Base-by-base conservation (phyloP, 352 stramenopile genomes). In the Pythium rishiriense region DNA sequence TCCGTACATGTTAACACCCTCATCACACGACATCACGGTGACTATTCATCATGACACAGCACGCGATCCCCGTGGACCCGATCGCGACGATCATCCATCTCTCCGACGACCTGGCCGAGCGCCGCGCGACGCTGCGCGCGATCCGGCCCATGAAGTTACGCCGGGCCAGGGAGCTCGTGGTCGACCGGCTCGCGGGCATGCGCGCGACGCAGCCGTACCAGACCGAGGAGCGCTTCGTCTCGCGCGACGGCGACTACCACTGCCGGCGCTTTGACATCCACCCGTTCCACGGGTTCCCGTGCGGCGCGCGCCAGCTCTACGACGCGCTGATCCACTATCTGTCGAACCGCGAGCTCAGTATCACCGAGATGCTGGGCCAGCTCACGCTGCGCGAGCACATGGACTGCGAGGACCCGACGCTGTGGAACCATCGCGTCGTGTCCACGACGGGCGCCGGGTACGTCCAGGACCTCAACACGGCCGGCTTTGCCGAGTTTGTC, bases 321-420 rank as follows among this genome's bases (percentile, higher is more conserved):
- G 77, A 89, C 8, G 68, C 72, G 8, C 59, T 85, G 14, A 56
- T 77, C 10, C 72, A 67, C 21, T 83, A 81, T 58, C 66, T 75
- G 29, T 48, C 76, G 14, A 83, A 79, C 41, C 74, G 83, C 65
- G 75, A 88, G 54, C 85, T 84, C 57, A 79, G 51, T 4, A 76
- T 88, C n/a, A 79, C 72, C 4, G 73, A 82, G 56, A 59, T 54
- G 11, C 50, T 85, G 1, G 76, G 76, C 9, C 52, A 85, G 42
- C 68, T 78, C 14, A 83, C 75, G 29, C 58, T 86, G 21, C 73
- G 69, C 1, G 77, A 88, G 49, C 69, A 85, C 60, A 74, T 79
- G 39, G 71, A 79, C 21, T 57, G 69, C 21, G 59, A 72, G 15
- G 62, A 69, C n/a, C 52, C 57, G 17, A 72, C 48, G 7, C 73